Conservation (phyloP, 495 filamentous ascomycete species). For the Apiosordaria backusii region DNA sequence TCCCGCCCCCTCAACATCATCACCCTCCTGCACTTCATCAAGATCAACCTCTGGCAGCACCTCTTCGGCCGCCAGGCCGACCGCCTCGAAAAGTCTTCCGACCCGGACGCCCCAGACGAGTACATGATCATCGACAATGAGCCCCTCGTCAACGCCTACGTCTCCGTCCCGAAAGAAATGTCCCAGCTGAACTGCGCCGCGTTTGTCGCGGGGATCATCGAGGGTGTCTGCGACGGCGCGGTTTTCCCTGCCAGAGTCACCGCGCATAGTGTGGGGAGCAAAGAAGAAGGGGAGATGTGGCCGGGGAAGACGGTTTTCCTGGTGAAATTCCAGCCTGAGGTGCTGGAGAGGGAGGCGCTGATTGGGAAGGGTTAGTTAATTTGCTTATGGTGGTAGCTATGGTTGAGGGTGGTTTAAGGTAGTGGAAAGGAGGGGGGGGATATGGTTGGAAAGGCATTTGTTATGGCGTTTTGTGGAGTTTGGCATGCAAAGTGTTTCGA, state of each 20-base stretch:
- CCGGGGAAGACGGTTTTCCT: conserved; percentile 93
- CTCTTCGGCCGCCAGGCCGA: conserved; percentile 89
- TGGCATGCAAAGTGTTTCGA: neutral
- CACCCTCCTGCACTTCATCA: conserved; percentile 89
- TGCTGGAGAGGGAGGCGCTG: conserved; percentile 83
- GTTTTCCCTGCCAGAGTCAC: conserved; percentile 86
- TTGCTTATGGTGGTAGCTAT: neutral
- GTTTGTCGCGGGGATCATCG: conserved; percentile 90
- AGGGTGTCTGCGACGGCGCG: conserved; percentile 90
- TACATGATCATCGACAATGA: conserved; percentile 99
- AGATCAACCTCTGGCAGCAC: conserved; percentile 82
- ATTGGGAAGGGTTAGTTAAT: conserved; percentile 39
- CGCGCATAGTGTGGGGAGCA: conserved; percentile 77
- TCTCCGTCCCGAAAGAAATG: conserved; percentile 92
- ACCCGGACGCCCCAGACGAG: conserved; percentile 76
- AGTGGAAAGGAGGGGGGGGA: neutral
- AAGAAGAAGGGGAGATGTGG: conserved; percentile 80
- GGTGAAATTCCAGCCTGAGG: conserved; percentile 80
- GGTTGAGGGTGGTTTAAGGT: neutral
- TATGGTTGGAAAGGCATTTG: conserved; percentile 17
- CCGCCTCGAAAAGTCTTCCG: conserved; percentile 82
- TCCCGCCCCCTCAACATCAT: conserved; percentile 84
- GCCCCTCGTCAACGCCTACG: conserved; percentile 87
- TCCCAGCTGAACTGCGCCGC: conserved; percentile 93
- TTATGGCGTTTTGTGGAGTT: conserved; percentile 23